Conservation (phyloP, 2,329 filamentous ascomycete species). For the Escovopsis weberi region DNA sequence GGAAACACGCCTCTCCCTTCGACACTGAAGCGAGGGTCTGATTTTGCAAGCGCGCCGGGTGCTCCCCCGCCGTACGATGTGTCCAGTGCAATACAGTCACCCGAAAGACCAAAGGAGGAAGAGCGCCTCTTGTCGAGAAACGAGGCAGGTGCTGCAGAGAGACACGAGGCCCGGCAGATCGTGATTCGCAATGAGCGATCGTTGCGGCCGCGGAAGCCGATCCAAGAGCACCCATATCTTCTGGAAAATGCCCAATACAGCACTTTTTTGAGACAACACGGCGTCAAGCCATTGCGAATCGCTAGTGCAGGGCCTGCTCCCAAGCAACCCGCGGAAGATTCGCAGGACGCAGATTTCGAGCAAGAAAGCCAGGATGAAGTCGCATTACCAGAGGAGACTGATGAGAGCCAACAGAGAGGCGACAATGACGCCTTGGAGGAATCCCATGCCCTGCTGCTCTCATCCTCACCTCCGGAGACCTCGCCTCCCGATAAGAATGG, state of each 20-base stretch:
- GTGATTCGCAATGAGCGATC: constrained; percentile 29
- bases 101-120: constrained; percentile 6
- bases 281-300: constrained; percentile 36
- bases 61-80: too few relatives aligned
- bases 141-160: constrained; percentile 8
- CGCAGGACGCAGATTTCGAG: constrained; percentile 36
- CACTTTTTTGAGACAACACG: constrained; percentile 36
- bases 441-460: constrained; percentile 11
- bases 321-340: constrained; percentile 23
- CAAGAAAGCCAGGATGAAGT: constrained; percentile 33
- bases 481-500: constrained; percentile 11
- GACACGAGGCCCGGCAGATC: constrained; percentile 11
- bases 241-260: constrained; percentile 42
- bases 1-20: too few relatives aligned
- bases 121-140: neutral
- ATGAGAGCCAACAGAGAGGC: constrained; percentile 21
- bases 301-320: constrained; percentile 13
- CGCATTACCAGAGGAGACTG: constrained; percentile 14
- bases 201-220: constrained; percentile 44
- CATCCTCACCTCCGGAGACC: constrained; percentile 17
- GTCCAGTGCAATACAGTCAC: neutral
- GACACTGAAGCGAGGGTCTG: too few relatives aligned
- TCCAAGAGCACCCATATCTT: constrained; percentile 45
- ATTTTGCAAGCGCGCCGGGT: too few relatives aligned
- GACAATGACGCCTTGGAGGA: constrained; percentile 8